These are phyloP conservation scores for Rhododendron henanense DNA, from an alignment of 148 eudicot species.

Conservation along the genomic window DNA sequence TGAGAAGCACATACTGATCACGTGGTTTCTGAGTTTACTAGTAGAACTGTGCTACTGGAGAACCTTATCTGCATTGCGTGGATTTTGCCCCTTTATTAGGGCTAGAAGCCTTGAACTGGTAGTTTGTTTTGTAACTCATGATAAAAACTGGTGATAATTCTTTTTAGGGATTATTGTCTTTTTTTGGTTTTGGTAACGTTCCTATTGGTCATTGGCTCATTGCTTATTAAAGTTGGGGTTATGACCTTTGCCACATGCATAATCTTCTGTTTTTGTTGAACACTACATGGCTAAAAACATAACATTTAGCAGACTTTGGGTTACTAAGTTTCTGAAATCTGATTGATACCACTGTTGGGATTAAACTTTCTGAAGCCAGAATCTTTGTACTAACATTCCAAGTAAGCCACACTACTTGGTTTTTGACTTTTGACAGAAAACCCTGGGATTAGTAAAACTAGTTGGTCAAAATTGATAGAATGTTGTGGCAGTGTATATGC, in stretches of 20 bases:
- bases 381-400: too few species aligned
- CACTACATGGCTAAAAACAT: background rate
- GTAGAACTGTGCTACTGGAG: background rate
- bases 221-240: background rate
- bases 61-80: background rate
- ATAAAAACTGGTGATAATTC: background rate
- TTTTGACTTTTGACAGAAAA: too few species aligned
- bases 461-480: background rate
- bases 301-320: background rate
- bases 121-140: background rate
- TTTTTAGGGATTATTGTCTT: background rate
- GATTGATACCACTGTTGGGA: background rate
- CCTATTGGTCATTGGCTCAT: background rate
- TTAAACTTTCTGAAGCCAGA: slow-evolving; percentile 4
- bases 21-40: background rate
- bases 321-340: background rate
- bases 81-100: background rate
- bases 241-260: background rate
- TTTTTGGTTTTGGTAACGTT: background rate
- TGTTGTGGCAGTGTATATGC: background rate
- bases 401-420: background rate
- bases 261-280: background rate
- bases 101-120: background rate
- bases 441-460: background rate
- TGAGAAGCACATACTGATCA: background rate